Percentiles rank a stretch among this genome's conserved stretches.
Evolutionary conservation across 257 asterid species (phyloP).

Genomic region (Echites panduratus): DNA sequence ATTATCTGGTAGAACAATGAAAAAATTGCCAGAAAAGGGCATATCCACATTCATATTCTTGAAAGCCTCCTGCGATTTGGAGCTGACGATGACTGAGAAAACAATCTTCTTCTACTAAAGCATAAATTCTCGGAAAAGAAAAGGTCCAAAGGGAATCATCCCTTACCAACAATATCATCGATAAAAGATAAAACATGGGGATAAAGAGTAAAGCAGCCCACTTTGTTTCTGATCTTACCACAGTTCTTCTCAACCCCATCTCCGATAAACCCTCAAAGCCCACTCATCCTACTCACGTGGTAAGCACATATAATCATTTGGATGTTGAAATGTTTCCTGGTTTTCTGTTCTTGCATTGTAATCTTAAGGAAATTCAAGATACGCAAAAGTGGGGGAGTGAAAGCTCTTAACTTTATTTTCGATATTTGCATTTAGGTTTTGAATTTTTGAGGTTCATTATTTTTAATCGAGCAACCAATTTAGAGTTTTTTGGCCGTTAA

Average conservation of each 20-base stretch:
- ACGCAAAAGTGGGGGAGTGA: too few relatives aligned
- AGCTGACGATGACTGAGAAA: constrained; percentile 8
- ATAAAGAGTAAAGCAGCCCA: constrained; percentile 89
- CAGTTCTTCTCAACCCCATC: constrained; percentile 75
- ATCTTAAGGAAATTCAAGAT: neutral
- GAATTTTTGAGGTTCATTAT: neutral
- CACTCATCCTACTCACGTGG: constrained; percentile 31
- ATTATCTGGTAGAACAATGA: neutral
- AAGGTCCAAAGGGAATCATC: neutral
- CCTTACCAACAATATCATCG: constrained; percentile 5
- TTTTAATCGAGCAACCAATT: neutral
- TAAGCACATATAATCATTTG: constrained; percentile 16
- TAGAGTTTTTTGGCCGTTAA: neutral
- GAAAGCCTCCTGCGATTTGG: neutral
- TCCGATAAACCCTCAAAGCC: constrained; percentile 67
- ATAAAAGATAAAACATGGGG: constrained; percentile 33
- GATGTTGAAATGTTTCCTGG: neutral
- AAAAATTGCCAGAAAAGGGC: neutral
- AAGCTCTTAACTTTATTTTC: neutral
- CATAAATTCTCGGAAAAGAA: neutral
- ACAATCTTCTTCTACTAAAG: constrained; percentile 1
- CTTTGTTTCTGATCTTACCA: constrained; percentile 87
- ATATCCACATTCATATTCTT: neutral
- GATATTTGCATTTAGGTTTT: neutral
- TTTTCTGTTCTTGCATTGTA: neutral